Evolutionary conservation across 163 green algal species (phyloP), one percentile per base, ranked within the genome.

Genomic region (Coccomyxa subellipsoidea): DNA sequence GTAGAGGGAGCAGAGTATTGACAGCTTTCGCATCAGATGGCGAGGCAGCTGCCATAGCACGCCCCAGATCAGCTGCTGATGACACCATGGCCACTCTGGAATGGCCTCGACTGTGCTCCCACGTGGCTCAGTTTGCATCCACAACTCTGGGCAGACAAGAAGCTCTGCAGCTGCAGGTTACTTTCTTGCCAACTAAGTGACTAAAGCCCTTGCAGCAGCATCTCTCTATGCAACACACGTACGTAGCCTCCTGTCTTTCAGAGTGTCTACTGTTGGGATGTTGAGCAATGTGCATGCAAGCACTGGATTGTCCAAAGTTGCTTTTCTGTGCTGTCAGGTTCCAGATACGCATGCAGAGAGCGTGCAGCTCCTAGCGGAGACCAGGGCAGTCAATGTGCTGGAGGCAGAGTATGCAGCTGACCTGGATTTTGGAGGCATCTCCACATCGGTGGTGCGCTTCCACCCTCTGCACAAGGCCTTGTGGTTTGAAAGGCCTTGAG

Each of bases 351-450:
- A 83, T 9, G 29, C 27, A 6, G 85, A 90, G 34, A 92, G 80
- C 10, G 38, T 90, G 53, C 32, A 54, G 1, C 85, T 95, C 34
- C 78, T 95, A 36, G 39, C 84, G 12, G 90, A 96, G 72, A 97
- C 93, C 0, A 72, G 80, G 77, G 91, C 94, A 12, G 87, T 90
- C 2, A 80, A 90, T 35, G 69, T 80, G 8, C 83, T 97, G 34
- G 91, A 96, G 78, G 82, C 84, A 9, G 84, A 96, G 25, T 92
- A 89, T 53, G 85, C 89, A 37, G 89, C 84, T 0, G 76, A 89
- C 9, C 79, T 97, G 5, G 94, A 98, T 79, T 97, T 95, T 90
- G 94, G 94, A 4, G 91, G 93, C 78, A 92, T 95, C 27, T 86
- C 89, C 32, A 97, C 90, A 0, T 81, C 70, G 21, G 84, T 92